Conservation (phyloP, 345 rosid species). For the Mallotus nudiflorus region DNA sequence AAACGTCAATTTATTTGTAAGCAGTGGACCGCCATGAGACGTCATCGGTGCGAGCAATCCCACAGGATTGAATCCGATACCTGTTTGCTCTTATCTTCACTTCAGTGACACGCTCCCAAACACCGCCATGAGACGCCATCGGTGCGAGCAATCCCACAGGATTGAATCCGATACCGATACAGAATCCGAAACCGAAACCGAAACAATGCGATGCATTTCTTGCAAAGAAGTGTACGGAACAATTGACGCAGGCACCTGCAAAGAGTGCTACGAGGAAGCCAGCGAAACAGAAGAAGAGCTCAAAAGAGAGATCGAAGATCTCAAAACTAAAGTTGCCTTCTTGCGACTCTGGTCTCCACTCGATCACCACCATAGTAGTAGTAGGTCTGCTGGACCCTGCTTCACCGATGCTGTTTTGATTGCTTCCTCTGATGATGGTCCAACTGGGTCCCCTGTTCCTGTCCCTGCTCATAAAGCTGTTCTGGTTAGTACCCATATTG, state of each 20-base stretch:
- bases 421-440: conserved; percentile 44
- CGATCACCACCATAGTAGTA: conserved; percentile 33
- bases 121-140: conserved; percentile 12
- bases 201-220: conserved; percentile 55
- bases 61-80: no score
- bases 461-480: conserved; percentile 68
- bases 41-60: no score
- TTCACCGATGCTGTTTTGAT: conserved; percentile 68
- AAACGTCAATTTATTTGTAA: no score
- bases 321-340: conserved; percentile 62
- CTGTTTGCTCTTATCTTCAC: no score
- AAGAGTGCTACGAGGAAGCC: conserved; percentile 63
- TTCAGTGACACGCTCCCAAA: neutral
- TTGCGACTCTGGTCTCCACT: conserved; percentile 54
- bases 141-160: neutral
- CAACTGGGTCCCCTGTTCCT: conserved; percentile 42
- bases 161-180: conserved; percentile 17
- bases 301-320: conserved; percentile 76
- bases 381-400: conserved; percentile 22
- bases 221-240: conserved; percentile 58
- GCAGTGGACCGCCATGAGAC: no score
- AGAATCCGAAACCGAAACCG: conserved; percentile 25
- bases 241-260: conserved; percentile 61
- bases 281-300: conserved; percentile 68
- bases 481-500: conserved; percentile 45